These are phyloP conservation scores for Aphanomyces euteiches DNA, from an alignment of 352 stramenopile species.

Conservation along the genomic window DNA sequence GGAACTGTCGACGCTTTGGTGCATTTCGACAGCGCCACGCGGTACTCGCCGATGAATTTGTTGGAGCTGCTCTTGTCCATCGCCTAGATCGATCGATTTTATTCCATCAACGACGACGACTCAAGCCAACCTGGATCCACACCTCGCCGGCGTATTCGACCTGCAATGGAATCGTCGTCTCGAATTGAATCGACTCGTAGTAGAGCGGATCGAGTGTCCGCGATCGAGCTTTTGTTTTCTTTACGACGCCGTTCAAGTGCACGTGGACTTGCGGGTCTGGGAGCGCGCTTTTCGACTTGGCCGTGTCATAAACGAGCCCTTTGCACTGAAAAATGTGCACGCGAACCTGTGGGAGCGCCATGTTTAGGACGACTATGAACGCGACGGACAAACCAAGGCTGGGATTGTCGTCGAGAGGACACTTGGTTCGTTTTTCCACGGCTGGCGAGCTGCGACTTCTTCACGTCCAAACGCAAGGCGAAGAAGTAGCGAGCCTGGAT, in stretches of 20 bases:
- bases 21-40: constrained; percentile 45
- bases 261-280: constrained; percentile 80
- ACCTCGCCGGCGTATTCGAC: constrained; percentile 61
- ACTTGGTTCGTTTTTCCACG: constrained; percentile 56
- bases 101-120: no score
- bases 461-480: constrained; percentile 62
- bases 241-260: constrained; percentile 57
- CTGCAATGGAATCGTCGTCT: constrained; percentile 48
- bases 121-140: constrained; percentile 62
- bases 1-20: constrained; percentile 46
- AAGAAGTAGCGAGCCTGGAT: constrained; percentile 49
- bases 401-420: constrained; percentile 32
- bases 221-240: constrained; percentile 43
- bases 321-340: constrained; percentile 84
- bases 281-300: constrained; percentile 41
- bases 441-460: constrained; percentile 54
- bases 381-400: not conserved
- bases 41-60: constrained; percentile 42
- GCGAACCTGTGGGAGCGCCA: constrained; percentile 51
- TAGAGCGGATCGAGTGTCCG: constrained; percentile 75
- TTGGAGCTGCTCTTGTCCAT: constrained; percentile 31
- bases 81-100: constrained; percentile 20
- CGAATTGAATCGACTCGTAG: constrained; percentile 75
- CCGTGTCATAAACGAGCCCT: constrained; percentile 38
- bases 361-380: constrained; percentile 9